Conservation (phyloP, 2,329 filamentous ascomycete genomes). For the Neoascochyta sp. region DNA sequence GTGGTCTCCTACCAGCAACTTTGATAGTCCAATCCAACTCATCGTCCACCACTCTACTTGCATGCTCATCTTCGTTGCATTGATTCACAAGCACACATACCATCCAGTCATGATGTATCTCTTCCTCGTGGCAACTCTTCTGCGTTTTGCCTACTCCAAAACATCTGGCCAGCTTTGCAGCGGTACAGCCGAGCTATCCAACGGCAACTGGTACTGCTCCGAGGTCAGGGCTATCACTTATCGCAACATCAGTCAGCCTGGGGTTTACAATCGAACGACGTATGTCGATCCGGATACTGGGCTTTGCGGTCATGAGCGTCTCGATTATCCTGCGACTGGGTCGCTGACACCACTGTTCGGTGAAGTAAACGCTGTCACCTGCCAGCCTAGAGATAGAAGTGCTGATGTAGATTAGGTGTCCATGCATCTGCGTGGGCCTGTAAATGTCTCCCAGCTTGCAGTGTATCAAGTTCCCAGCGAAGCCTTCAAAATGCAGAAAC, state of each 20-base stretch:
- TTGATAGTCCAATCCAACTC: too few relatives aligned
- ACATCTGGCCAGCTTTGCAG: conserved; percentile 33
- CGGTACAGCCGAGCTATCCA: conserved; percentile 32
- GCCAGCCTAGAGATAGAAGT: too few relatives aligned
- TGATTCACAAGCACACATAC: conserved; percentile 4
- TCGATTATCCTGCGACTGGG: conserved; percentile 58
- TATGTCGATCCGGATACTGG: conserved; percentile 56
- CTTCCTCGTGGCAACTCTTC: conserved; percentile 12
- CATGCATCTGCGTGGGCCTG: conserved; percentile 67
- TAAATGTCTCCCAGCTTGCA: conserved; percentile 64
- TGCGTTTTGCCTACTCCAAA: conserved; percentile 17
- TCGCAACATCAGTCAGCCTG: conserved; percentile 55
- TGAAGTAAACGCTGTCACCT: conserved; percentile 57
- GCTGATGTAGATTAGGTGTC: too few relatives aligned
- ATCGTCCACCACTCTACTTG: too few relatives aligned
- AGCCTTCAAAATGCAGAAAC: conserved; percentile 12
- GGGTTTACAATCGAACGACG: conserved; percentile 62
- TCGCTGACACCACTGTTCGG: conserved; percentile 65
- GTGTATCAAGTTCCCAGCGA: conserved; percentile 55
- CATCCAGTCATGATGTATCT: conserved; percentile 18
- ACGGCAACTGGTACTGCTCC: conserved; percentile 65
- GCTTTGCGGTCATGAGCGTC: conserved; percentile 52
- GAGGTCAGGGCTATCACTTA: conserved; percentile 66
- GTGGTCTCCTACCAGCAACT: too few relatives aligned
- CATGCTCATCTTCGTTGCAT: too few relatives aligned